Evolutionary conservation across 768 basidiomycete species (phyloP).

Genomic region (Hygrocybe coccinea): DNA sequence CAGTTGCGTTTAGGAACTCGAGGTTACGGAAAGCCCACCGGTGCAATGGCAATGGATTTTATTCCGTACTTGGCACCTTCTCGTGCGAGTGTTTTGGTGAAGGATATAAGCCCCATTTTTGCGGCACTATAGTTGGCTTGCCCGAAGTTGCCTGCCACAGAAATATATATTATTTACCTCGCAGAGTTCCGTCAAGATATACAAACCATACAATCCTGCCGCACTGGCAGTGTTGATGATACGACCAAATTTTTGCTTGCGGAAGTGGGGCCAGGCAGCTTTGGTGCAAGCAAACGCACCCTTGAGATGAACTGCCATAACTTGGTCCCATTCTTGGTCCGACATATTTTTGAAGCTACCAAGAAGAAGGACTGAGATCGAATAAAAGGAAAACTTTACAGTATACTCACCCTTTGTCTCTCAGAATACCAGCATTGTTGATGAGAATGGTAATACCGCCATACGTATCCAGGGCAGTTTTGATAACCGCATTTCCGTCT

Average conservation of each 20-base stretch:
- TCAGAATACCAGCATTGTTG: slow-evolving; percentile 92
- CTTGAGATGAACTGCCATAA: slow-evolving; percentile 87
- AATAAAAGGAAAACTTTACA: neutral
- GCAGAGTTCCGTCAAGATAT: neutral
- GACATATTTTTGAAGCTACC: slow-evolving; percentile 93
- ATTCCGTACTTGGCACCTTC: slow-evolving; percentile 94
- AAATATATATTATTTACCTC: neutral
- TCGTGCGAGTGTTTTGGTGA: slow-evolving; percentile 87
- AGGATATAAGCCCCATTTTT: slow-evolving; percentile 91
- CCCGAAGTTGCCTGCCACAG: slow-evolving; percentile 75
- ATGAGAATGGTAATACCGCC: slow-evolving; percentile 83
- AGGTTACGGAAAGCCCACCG: slow-evolving; percentile 48
- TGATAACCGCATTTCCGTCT: slow-evolving; percentile 82
- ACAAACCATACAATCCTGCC: slow-evolving; percentile 84
- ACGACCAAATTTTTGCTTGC: slow-evolving; percentile 91
- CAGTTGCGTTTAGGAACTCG: neutral
- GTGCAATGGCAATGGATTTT: slow-evolving; percentile 81
- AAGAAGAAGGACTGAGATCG: slow-evolving; percentile 1
- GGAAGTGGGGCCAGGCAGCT: slow-evolving; percentile 93
- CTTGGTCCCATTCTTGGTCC: slow-evolving; percentile 88
- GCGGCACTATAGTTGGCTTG: slow-evolving; percentile 98
- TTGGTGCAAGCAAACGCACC: slow-evolving; percentile 90
- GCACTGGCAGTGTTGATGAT: slow-evolving; percentile 94
- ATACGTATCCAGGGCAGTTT: slow-evolving; percentile 80
- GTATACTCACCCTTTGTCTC: slow-evolving; percentile 61